Conservation (phyloP, 352 stramenopile genomes). For the Globisporangium cystogenes region DNA sequence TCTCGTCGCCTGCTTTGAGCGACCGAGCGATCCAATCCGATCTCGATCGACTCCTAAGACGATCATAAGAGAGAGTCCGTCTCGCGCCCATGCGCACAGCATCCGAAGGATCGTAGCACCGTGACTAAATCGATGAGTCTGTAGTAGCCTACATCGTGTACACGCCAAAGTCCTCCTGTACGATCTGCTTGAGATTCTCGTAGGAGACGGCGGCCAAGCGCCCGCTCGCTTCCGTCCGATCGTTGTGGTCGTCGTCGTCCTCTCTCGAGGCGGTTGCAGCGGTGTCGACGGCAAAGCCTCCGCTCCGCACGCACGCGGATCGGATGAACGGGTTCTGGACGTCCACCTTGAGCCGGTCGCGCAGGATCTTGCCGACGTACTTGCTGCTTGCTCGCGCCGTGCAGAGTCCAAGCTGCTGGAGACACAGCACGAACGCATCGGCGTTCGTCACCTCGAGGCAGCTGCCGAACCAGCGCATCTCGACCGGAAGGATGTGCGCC, state of each 20-base stretch:
- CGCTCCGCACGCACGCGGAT: constrained; percentile 14
- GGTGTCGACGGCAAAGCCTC: constrained; percentile 3
- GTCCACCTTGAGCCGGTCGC: constrained; percentile 49
- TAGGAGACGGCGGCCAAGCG: constrained; percentile 18
- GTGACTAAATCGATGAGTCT: no score
- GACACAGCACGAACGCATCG: constrained; percentile 58
- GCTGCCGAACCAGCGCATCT: constrained; percentile 46
- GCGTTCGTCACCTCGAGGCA: constrained; percentile 47
- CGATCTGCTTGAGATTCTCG: constrained; percentile 38
- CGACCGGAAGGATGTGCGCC: constrained; percentile 37
- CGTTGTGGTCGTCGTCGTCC: no score
- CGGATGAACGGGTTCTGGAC: constrained; percentile 33
- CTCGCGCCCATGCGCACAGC: no score
- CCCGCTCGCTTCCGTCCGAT: neutral
- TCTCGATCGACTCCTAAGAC: no score
- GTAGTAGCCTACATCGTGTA: constrained; percentile 23
- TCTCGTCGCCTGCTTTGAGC: neutral
- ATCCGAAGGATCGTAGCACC: no score
- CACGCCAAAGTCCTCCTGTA: constrained; percentile 49
- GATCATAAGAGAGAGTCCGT: no score
- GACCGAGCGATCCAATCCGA: neutral
- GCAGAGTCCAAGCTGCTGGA: constrained; percentile 52
- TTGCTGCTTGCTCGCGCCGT: constrained; percentile 40
- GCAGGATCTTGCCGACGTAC: constrained; percentile 55
- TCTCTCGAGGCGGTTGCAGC: neutral